Base-by-base conservation (phyloP, 805 yeast genomes). In the Cyberlindnera xishuangbannaensis region DNA sequence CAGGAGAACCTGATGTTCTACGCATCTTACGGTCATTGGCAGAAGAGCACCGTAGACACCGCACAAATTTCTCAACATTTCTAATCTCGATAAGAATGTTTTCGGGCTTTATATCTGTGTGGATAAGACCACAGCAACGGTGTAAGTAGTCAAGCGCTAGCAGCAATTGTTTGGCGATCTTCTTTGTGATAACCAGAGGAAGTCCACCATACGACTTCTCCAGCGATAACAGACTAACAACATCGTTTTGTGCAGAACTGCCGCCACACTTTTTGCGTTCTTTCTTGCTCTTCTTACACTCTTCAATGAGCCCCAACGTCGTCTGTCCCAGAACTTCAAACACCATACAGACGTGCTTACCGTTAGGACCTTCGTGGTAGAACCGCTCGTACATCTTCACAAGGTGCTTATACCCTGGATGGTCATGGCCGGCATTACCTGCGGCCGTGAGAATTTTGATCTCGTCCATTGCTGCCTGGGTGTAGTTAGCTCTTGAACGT, bases 71-170 rank as follows among this genome's bases (percentile, higher is more conserved):
- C 41, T 72, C 75, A 29, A 73, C 75, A 43, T 74, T 73, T 34
- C 66, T 63, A 20, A 76, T 69, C 42, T 71, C 76, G 26, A 73
- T 64, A 27, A 73, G 54, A 4, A 76, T 70, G 56, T 83, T 83
- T 49, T 81, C 88, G 2, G 88, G 87, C 55, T 82, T 82, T 31
- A 82, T 64, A 52, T 81, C 88, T 10, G 88, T 74, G 56, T 82
- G 90, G 25, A 79, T 77, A 9, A 78, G 62, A 3, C 83, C 83
- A 53, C 84, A 77, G 46, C 60, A 66, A 26, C 71, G 43, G 52
- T 78, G 84, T 43, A 77, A 57, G 47, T 69, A 75, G 51, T 76
- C 79, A 38, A 77, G 50, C 1, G 78, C 76, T 25, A 68, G 41
- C 23, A 76, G 58, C 25, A 76, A 48, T 51, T 78, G 83, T 40